Evolutionary conservation across 768 basidiomycete genomes (phyloP).

Genomic region (Hirschioporus abietinus): DNA sequence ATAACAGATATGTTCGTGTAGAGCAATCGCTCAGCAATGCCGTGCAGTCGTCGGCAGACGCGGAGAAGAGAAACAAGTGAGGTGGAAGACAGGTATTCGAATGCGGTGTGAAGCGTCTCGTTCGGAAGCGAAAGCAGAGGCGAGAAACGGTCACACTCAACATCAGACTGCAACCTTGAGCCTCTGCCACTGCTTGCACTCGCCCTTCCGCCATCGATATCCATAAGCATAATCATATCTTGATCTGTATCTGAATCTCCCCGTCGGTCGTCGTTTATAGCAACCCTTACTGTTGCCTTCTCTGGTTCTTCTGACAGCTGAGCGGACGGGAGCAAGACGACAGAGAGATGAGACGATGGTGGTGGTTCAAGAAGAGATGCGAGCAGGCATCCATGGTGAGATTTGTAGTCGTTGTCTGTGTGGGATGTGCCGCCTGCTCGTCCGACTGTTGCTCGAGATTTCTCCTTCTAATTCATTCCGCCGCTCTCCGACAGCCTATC

Average conservation of each 20-base stretch:
- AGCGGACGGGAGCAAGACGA: background rate
- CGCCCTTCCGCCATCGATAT: background rate
- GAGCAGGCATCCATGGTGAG: background rate
- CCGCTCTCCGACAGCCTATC: background rate
- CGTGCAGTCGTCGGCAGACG: slow-evolving; percentile 38
- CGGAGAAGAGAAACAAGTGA: slow-evolving; percentile 36
- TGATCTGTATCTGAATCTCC: background rate
- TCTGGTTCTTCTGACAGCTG: background rate
- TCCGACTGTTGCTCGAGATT: slow-evolving; percentile 1
- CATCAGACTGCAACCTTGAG: background rate
- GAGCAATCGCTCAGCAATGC: slow-evolving; percentile 54
- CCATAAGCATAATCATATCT: background rate
- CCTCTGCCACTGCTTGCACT: background rate
- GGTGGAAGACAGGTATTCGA: slow-evolving; percentile 26
- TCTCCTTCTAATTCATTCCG: slow-evolving; percentile 1
- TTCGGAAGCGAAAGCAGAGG: slow-evolving; percentile 36
- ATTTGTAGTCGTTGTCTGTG: background rate
- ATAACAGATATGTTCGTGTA: slow-evolving; percentile 47
- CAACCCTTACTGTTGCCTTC: background rate
- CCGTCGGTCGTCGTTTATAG: background rate
- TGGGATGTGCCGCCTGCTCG: background rate
- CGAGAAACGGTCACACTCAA: background rate
- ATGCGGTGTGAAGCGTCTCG: slow-evolving; percentile 49
- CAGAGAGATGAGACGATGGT: background rate
- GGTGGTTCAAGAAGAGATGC: background rate